Evolutionary conservation across 2,329 filamentous ascomycete species (phyloP).

Genomic region (Alternaria dauci): DNA sequence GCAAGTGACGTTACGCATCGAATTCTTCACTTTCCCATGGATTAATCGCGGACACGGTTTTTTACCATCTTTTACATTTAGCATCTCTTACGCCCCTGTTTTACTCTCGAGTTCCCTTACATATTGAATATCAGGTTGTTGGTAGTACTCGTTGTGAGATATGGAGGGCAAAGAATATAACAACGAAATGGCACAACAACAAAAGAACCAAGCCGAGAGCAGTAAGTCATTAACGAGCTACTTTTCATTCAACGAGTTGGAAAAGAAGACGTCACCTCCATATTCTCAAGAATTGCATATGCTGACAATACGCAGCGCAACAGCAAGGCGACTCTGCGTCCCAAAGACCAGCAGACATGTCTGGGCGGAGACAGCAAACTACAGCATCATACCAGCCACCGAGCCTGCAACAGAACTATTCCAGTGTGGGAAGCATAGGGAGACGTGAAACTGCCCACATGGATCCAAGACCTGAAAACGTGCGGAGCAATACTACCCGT

Average conservation of each 20-base stretch:
- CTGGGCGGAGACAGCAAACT: conserved; percentile 16
- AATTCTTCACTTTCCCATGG: conserved; percentile 33
- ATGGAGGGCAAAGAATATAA: background rate
- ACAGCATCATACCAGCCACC: conserved; percentile 16
- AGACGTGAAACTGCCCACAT: conserved; percentile 24
- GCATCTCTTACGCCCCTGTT: background rate
- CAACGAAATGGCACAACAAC: conserved; percentile 20
- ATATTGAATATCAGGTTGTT: background rate
- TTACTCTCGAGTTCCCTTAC: background rate
- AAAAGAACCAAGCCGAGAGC: conserved; percentile 5
- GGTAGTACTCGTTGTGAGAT: background rate
- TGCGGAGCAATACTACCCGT: conserved; percentile 13
- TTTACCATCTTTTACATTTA: conserved; percentile 7
- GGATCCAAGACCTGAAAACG: conserved; percentile 12
- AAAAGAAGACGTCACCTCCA: too few relatives aligned
- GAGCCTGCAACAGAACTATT: conserved; percentile 19
- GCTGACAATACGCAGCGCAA: conserved; percentile 7
- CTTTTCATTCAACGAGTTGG: too few relatives aligned
- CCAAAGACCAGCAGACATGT: conserved; percentile 10
- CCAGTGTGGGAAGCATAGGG: conserved; percentile 27
- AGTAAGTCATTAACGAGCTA: conserved; percentile 7
- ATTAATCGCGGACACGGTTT: conserved; percentile 2
- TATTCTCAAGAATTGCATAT: background rate
- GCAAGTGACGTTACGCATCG: conserved; percentile 33
- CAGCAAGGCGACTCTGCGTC: background rate